phyloP scores from a whole-genome alignment of 345 rosid genomes.

The Gossypium stocksii region DNA sequence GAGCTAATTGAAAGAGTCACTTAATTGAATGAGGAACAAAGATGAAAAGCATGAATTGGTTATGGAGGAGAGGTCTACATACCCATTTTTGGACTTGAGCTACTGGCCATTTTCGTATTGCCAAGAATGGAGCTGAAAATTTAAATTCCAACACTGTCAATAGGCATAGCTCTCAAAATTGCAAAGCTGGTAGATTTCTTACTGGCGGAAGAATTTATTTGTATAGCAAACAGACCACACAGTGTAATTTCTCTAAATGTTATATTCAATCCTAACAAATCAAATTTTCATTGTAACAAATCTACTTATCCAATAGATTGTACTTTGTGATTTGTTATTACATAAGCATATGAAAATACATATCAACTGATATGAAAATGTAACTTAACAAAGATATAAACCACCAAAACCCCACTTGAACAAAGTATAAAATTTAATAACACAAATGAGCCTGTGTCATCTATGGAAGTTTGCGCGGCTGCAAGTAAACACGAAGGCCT shows the following conservation, averaged over 20 bases:
- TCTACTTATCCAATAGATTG: no score
- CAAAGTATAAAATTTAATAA: background rate
- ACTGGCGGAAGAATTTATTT: constrained; percentile 16
- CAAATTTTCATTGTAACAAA: background rate
- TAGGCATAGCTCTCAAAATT: background rate
- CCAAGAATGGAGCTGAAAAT: constrained; percentile 2
- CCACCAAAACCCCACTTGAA: background rate
- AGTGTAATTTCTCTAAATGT: constrained; percentile 18
- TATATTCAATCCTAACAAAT: constrained; percentile 11
- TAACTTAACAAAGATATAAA: constrained; percentile 21
- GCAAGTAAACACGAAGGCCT: constrained; percentile 69
- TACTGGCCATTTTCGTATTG: constrained; percentile 13
- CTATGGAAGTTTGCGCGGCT: constrained; percentile 48
- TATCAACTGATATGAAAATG: constrained; percentile 9
- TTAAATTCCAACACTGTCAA: no score
- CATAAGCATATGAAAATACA: constrained; percentile 22
- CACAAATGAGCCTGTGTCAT: background rate
- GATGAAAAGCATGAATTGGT: background rate
- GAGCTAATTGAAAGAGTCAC: constrained; percentile 6
- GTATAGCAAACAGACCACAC: constrained; percentile 20
- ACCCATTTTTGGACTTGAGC: constrained; percentile 15
- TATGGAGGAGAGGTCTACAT: background rate
- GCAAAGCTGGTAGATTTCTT: background rate
- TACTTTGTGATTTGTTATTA: background rate
- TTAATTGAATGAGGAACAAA: constrained; percentile 10